Base-by-base conservation (phyloP, 352 stramenopile species). In the Phytophthora sp. region DNA sequence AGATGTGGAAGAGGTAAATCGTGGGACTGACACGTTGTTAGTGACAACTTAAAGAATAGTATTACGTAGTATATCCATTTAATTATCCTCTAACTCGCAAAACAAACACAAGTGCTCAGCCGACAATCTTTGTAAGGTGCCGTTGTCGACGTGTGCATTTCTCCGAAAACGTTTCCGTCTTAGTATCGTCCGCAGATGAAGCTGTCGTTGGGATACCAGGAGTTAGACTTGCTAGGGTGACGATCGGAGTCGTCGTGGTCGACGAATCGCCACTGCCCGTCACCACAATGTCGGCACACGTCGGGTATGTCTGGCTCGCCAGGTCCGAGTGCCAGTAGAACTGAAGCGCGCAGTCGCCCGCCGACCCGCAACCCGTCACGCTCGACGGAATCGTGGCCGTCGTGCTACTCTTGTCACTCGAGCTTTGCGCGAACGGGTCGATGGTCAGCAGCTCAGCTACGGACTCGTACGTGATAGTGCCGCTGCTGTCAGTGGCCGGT, bases 271-370 rank as follows among this genome's bases (percentile, higher is more conserved):
- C 58, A 6, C 69, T 68, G 23, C 72, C 67, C 4, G 60, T 71
- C 45, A 88, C 62, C 15, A 76, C 66, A 45, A 88, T 84, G 42
- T 82, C 77, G 2, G 79, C 72, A 20, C 80, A 89, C 12, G 71
- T 89, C 44, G 76, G 76, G 44, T 89, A 89, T 45, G 79, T 89
- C 55, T 89, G 78, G 31, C 74, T 80, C 0, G 80, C 80, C 35
- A 84, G 51, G 29, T 84, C 78, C 39, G 78, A 87, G 66, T 89
- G 69, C 78, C 78, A 89, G 53, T 80, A 86, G 53, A 89, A 84
- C 53, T 88, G 80, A 44, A 89, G 57, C 7, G 72, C 80, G 20
- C 80, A 89, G 42, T 79, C 64, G 1, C 80, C 78, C 0, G 69
- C 45, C 20, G 70, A 71, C 8, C 60, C 66, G 23, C 81, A 90